A percentile compares a stretch with the other conserved stretches of the same genome.
Evolutionary conservation across 768 basidiomycete species (phyloP).

Genomic region (Cantharellus cinnabarinus): DNA sequence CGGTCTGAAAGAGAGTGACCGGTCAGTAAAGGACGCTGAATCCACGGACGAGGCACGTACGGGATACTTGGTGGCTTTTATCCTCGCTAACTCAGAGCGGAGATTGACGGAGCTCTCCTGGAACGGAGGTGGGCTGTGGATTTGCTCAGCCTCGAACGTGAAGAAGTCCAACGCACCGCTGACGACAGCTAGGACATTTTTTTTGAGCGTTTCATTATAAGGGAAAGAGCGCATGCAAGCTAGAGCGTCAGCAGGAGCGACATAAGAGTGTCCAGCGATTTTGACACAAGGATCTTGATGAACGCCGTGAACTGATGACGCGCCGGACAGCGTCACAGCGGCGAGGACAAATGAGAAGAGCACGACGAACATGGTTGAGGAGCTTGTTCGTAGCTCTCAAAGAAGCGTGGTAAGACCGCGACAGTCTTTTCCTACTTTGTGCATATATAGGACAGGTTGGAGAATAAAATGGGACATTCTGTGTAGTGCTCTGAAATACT

Average conservation of each 20-base stretch:
- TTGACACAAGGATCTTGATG: constrained; percentile 1
- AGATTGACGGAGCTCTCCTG: constrained; percentile 30
- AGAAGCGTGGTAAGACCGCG: too few species aligned
- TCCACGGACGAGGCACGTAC: constrained; percentile 14
- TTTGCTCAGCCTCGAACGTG: constrained; percentile 33
- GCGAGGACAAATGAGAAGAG: too few species aligned
- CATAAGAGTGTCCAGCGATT: constrained; percentile 16
- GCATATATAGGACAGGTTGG: too few species aligned
- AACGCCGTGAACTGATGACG: too few species aligned
- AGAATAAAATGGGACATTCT: too few species aligned
- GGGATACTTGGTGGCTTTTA: constrained; percentile 28
- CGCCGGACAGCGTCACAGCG: too few species aligned
- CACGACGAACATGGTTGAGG: too few species aligned
- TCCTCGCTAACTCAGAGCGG: constrained; percentile 25
- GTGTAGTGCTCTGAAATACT: too few species aligned
- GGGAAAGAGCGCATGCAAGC: constrained; percentile 38
- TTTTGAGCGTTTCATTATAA: constrained; percentile 34
- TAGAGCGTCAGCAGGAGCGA: constrained; percentile 31
- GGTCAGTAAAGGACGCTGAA: neutral
- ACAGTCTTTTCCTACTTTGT: too few species aligned
- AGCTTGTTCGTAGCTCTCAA: too few species aligned
- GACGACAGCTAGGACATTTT: constrained; percentile 30
- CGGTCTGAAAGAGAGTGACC: constrained; percentile 24
- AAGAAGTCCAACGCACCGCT: constrained; percentile 28
- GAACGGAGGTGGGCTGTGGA: constrained; percentile 31